Conservation (phyloP, 805 yeast genomes). For the Candida ficus region DNA sequence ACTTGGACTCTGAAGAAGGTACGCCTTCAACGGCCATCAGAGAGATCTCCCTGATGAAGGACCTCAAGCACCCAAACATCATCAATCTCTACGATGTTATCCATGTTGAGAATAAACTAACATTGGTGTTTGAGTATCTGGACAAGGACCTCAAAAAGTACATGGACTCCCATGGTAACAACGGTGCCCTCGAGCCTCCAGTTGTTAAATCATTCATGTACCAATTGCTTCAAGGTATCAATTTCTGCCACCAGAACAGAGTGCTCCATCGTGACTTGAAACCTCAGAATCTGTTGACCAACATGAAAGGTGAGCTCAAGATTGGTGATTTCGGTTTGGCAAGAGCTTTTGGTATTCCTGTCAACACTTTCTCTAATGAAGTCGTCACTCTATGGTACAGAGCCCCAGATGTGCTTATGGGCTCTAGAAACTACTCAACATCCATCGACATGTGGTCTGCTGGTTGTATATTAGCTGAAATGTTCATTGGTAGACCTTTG, state of each 20-base stretch:
- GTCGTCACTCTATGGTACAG: conserved; percentile 98
- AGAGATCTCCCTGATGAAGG: conserved; percentile 93
- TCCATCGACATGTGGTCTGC: conserved; percentile 99
- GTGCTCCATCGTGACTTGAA: conserved; percentile 76
- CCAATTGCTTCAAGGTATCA: conserved; percentile 85
- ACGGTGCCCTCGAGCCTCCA: conserved; percentile 85
- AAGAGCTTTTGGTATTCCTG: conserved; percentile 96
- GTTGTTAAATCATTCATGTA: conserved; percentile 88
- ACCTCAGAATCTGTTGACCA: conserved; percentile 91
- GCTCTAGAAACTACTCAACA: conserved; percentile 92
- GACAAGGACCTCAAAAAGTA: conserved; percentile 90
- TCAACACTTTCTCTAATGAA: conserved; percentile 94
- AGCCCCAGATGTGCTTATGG: conserved; percentile 94
- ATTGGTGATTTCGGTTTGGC: conserved; percentile 97
- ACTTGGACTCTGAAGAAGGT: conserved; percentile 90
- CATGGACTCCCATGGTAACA: conserved; percentile 85
- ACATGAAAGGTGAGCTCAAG: conserved; percentile 84
- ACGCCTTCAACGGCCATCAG: conserved; percentile 98
- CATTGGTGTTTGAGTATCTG: conserved; percentile 88
- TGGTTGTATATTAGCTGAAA: conserved; percentile 96
- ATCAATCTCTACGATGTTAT: conserved; percentile 92
- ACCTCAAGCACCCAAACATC: conserved; percentile 86
- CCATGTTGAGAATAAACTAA: conserved; percentile 93
- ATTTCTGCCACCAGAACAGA: conserved; percentile 57
- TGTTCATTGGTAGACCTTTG: conserved; percentile 96